These are phyloP conservation scores for Fomitopsis palustris DNA, from an alignment of 1,284 basidiomycete genomes.

Conservation along the genomic window DNA sequence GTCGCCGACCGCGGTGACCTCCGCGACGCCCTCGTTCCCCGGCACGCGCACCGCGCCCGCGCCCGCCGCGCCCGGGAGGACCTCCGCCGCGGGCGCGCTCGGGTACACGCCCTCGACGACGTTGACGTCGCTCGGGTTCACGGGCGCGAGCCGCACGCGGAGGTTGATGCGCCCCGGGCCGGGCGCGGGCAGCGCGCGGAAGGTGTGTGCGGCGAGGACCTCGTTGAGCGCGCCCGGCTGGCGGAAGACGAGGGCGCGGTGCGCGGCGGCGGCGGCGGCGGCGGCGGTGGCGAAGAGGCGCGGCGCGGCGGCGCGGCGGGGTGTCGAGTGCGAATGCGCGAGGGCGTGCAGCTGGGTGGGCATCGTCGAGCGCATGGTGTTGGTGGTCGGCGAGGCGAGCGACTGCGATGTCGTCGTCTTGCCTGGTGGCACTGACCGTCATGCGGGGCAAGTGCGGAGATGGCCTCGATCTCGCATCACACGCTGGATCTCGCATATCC, in stretches of 20 bases:
- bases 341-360: too few relatives aligned
- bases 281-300: slow-evolving; percentile 14
- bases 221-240: slow-evolving; percentile 55
- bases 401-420: too few relatives aligned
- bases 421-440: too few relatives aligned
- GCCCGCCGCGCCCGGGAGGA: slow-evolving; percentile 29
- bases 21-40: slow-evolving; percentile 79
- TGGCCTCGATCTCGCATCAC: too few relatives aligned
- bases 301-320: too few relatives aligned
- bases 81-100: slow-evolving; percentile 46
- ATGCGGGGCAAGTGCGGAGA: too few relatives aligned
- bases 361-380: too few relatives aligned
- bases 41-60: slow-evolving; percentile 51
- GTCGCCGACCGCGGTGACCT: slow-evolving; percentile 57
- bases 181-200: slow-evolving; percentile 51
- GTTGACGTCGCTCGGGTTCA: slow-evolving; percentile 81
- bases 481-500: too few relatives aligned
- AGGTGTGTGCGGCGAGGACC: slow-evolving; percentile 53
- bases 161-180: slow-evolving; percentile 57
- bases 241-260: slow-evolving; percentile 66
- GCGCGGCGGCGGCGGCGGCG: slow-evolving; percentile 19
- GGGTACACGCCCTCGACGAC: slow-evolving; percentile 84
- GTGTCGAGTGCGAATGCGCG: too few relatives aligned
- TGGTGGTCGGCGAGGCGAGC: too few relatives aligned
- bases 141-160: slow-evolving; percentile 69